A percentile compares a stretch with the other conserved stretches of the same genome.
Conservation (phyloP, 169 alveolate species). For the Plasmodium malariae region DNA sequence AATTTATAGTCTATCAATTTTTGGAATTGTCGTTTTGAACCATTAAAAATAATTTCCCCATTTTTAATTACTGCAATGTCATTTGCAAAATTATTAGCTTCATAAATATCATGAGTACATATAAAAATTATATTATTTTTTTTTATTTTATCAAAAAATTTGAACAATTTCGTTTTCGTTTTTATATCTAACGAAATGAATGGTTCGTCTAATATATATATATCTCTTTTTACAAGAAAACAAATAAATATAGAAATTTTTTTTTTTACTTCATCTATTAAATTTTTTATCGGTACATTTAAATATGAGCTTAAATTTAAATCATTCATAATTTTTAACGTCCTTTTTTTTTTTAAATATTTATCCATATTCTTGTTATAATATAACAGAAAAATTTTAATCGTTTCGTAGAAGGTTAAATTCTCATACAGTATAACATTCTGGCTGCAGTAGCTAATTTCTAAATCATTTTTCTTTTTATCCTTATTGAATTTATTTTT, state of each 20-base stretch:
- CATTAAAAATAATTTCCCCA: conserved; percentile 55
- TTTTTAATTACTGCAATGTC: conserved; percentile 63
- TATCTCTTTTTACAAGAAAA: conserved; percentile 62
- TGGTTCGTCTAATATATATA: conserved; percentile 69
- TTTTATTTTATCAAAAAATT: conserved; percentile 69
- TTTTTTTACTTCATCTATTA: conserved; percentile 70
- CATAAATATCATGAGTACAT: conserved; percentile 74
- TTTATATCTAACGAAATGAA: conserved; percentile 67
- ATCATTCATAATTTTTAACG: conserved; percentile 32
- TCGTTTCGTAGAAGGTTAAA: conserved; percentile 58
- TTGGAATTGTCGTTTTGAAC: conserved; percentile 16
- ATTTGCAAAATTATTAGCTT: conserved; percentile 66
- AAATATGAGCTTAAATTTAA: conserved; percentile 38
- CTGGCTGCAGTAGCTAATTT: conserved; percentile 69
- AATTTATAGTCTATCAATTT: conserved; percentile 49
- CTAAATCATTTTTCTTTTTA: background rate
- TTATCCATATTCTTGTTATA: conserved; percentile 56
- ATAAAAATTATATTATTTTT: conserved; percentile 66
- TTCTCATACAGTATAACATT: conserved; percentile 60
- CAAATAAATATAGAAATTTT: conserved; percentile 69
- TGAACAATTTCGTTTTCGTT: conserved; percentile 51
- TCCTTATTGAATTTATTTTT: background rate
- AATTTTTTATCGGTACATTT: conserved; percentile 28
- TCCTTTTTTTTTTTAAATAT: conserved; percentile 55
- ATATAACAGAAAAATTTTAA: conserved; percentile 46